These are phyloP conservation scores for Schizophyllum commune DNA, from an alignment of 1,284 basidiomycete genomes.

Conservation along the genomic window DNA sequence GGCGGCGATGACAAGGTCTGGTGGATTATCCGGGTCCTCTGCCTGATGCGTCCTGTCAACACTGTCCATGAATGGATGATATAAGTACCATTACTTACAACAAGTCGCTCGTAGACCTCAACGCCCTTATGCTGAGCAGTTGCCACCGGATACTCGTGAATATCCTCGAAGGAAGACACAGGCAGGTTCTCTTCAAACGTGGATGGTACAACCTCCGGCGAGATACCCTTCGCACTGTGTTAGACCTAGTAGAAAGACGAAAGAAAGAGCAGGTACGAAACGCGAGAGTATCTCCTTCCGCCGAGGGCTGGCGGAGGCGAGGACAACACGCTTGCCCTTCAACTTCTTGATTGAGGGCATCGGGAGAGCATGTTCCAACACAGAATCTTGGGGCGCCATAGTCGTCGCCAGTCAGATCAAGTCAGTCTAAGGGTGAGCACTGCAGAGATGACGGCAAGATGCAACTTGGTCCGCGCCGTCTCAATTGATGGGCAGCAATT, in stretches of 20 bases:
- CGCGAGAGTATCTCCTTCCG: conserved; percentile 79
- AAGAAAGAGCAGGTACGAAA: conserved; percentile 39
- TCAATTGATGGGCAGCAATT: too few species aligned
- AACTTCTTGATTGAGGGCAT: conserved; percentile 70
- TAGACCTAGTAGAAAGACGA: conserved; percentile 2
- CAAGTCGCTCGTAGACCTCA: conserved; percentile 85
- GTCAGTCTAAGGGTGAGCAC: too few species aligned
- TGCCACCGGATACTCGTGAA: conserved; percentile 90
- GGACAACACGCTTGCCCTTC: conserved; percentile 65
- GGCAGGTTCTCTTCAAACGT: conserved; percentile 82
- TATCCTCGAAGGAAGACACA: conserved; percentile 61
- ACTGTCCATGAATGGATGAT: not conserved
- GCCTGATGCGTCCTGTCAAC: not conserved
- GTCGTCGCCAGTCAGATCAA: not conserved
- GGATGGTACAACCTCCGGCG: conserved; percentile 84
- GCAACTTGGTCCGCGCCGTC: too few species aligned
- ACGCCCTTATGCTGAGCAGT: conserved; percentile 90
- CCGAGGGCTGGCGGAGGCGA: conserved; percentile 83
- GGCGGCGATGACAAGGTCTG: conserved; percentile 36
- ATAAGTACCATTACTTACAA: conserved; percentile 41
- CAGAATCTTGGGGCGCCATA: not conserved
- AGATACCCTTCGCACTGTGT: conserved; percentile 56
- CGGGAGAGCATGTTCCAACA: conserved; percentile 68
- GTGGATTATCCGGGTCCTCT: conserved; percentile 31
- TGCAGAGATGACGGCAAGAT: too few species aligned